Evolutionary conservation across 495 filamentous ascomycete species (phyloP).

Genomic region (Trichoderma orchidacearum): DNA sequence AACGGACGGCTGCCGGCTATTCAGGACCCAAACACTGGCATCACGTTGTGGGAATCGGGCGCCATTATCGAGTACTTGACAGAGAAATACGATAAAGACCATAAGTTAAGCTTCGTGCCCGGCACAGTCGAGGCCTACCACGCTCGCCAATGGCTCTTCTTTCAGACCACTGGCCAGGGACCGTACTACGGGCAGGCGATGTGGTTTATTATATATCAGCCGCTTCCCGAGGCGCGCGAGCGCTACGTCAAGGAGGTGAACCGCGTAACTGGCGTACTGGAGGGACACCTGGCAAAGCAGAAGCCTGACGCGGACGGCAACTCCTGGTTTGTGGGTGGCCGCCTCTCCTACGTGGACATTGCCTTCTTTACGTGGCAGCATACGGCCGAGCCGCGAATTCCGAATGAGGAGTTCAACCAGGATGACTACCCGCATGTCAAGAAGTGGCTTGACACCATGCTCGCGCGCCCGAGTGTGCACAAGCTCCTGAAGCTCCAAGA

Average conservation of each 20-base stretch:
- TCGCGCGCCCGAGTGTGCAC: constrained; percentile 21
- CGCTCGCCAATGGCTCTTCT: constrained; percentile 52
- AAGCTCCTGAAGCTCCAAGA: constrained; percentile 24
- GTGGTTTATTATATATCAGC: constrained; percentile 36
- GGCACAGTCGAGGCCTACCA: constrained; percentile 34
- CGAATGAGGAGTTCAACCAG: constrained; percentile 6
- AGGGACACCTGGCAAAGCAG: constrained; percentile 33
- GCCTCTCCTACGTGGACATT: constrained; percentile 44
- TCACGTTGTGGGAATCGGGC: constrained; percentile 59
- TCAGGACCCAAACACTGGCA: constrained; percentile 52
- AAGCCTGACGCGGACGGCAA: constrained; percentile 21
- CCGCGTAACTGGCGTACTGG: constrained; percentile 45
- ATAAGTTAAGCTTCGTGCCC: constrained; percentile 40
- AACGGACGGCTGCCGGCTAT: constrained; percentile 57
- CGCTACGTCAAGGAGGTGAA: constrained; percentile 47
- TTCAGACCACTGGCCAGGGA: constrained; percentile 56
- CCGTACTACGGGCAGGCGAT: constrained; percentile 49
- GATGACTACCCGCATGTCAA: constrained; percentile 18
- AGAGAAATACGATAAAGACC: constrained; percentile 53
- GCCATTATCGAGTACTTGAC: constrained; percentile 62
- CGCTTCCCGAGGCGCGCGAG: constrained; percentile 38
- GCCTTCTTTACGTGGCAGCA: constrained; percentile 45
- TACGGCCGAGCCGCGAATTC: constrained; percentile 6
- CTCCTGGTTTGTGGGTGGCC: constrained; percentile 43
- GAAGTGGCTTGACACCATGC: constrained; percentile 22